Evolutionary conservation across 768 basidiomycete species (phyloP), one percentile per base, ranked within the genome.

Genomic region (Xerocomellus intermedius): DNA sequence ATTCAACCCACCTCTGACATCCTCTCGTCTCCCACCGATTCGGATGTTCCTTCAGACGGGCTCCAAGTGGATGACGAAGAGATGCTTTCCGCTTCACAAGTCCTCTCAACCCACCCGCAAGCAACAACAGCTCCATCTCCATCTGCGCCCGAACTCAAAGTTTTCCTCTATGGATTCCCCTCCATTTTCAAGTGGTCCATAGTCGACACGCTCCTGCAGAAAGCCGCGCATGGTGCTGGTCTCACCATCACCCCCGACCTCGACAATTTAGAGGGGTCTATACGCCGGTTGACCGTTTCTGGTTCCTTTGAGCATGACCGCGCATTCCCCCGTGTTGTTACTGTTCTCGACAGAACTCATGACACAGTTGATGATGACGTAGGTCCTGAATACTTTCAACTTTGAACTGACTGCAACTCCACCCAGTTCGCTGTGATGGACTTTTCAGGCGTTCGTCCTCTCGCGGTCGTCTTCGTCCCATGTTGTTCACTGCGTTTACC

Each of bases 401-500:
- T 42, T 38, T 57, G 60, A 60, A 67, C 63, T 73, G 54, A 74
- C 65, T 52, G 59, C 66, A 72, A 69, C 59, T 57, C 16, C 24
- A 38, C 22, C 42, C 67, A 82, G 80, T 70, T 76, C 69, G 69
- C 64, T 64, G 64, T 68, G 56, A 74, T 75, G 69, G 65, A 66
- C 49, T 59, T 63, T 64, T 62, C 69, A 54, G 72, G 70, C 48
- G 71, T 74, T 62, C 84, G 79, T 51, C 87, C 87, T 32, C 73
- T 91, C 59, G 89, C 85, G 22, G 75, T 91, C 56, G 74, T 89
- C 52, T 87, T 82, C 69, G 70, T 89, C 43, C 89, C 89, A 47
- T 77, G 76, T 55, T 61, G 71, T 21, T 69, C 76, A 54, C 66
- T 70, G 10, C 56, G 51, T 43, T 63, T 74, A 1, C 72, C 74